phyloP scores from a whole-genome alignment of 495 filamentous ascomycete species.

The Tuber calosporum region DNA sequence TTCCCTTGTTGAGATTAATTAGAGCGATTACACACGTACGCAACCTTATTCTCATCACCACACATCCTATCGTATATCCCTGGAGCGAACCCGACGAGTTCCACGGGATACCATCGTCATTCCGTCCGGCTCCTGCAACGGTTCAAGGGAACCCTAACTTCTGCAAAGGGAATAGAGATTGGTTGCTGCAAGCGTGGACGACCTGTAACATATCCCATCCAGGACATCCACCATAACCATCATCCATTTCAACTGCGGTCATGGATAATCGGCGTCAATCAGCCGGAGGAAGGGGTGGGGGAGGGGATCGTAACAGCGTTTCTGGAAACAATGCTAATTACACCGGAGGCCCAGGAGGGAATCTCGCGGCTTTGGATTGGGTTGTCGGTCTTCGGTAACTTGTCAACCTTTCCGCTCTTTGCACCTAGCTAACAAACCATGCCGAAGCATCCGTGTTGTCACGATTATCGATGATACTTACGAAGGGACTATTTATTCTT shows the following conservation, averaged over 20 bases:
- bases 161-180: not conserved
- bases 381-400: conserved; percentile 37
- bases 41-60: not conserved
- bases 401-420: conserved; percentile 7
- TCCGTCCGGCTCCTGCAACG: not conserved
- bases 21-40: conserved; percentile 1
- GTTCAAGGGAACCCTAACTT: not conserved
- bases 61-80: not conserved
- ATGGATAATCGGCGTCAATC: conserved; percentile 36
- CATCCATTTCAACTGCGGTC: not conserved
- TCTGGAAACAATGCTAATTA: conserved; percentile 14
- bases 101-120: conserved; percentile 2
- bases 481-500: conserved; percentile 63
- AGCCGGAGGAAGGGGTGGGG: conserved; percentile 23
- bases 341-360: conserved; percentile 14
- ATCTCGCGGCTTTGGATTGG: conserved; percentile 38
- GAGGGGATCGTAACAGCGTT: conserved; percentile 15
- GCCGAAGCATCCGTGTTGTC: conserved; percentile 54
- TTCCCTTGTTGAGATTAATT: not conserved
- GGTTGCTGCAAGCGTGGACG: not conserved
- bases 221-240: not conserved
- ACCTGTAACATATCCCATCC: not conserved
- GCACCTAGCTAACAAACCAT: conserved; percentile 9
- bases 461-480: conserved; percentile 51
- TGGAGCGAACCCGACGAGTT: not conserved